Percentiles rank a stretch among this genome's conserved stretches.
Conservation (phyloP, 176 grass and related monocot genomes). For the Coix lacrymajobi region DNA sequence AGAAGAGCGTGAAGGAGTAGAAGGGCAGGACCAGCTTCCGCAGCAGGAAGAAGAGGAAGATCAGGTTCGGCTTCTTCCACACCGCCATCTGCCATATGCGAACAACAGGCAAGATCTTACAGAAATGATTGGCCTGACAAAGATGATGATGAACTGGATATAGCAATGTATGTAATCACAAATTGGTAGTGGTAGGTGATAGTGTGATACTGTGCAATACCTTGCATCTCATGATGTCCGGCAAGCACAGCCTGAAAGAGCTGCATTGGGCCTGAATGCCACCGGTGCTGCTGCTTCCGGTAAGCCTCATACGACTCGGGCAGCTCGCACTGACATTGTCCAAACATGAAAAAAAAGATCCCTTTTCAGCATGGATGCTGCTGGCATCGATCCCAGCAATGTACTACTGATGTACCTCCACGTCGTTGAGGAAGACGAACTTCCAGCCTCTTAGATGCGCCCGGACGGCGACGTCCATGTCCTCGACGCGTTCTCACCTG, state of each 20-base stretch:
- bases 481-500: no score
- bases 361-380: no score
- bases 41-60: slow-evolving; percentile 88
- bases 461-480: slow-evolving; percentile 93
- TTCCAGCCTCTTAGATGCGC: slow-evolving; percentile 88
- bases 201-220: no score
- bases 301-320: slow-evolving; percentile 94
- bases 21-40: slow-evolving; percentile 88
- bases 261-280: slow-evolving; percentile 97
- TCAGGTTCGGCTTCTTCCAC: slow-evolving; percentile 86
- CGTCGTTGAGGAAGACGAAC: slow-evolving; percentile 92
- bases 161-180: background rate
- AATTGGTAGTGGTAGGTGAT: no score
- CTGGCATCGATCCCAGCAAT: no score
- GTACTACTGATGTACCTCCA: slow-evolving; percentile 56
- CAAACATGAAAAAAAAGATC: background rate
- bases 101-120: no score
- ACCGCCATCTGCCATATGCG: slow-evolving; percentile 47
- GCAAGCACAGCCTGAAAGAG: slow-evolving; percentile 85
- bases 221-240: slow-evolving; percentile 72
- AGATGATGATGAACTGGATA: background rate
- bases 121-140: no score
- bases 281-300: slow-evolving; percentile 89
- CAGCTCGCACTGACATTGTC: slow-evolving; percentile 85
- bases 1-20: slow-evolving; percentile 96